A percentile compares a stretch with the other conserved stretches of the same genome.
phyloP scores from a whole-genome alignment of 2,329 filamentous ascomycete genomes.

The Claviceps humidiphila region DNA sequence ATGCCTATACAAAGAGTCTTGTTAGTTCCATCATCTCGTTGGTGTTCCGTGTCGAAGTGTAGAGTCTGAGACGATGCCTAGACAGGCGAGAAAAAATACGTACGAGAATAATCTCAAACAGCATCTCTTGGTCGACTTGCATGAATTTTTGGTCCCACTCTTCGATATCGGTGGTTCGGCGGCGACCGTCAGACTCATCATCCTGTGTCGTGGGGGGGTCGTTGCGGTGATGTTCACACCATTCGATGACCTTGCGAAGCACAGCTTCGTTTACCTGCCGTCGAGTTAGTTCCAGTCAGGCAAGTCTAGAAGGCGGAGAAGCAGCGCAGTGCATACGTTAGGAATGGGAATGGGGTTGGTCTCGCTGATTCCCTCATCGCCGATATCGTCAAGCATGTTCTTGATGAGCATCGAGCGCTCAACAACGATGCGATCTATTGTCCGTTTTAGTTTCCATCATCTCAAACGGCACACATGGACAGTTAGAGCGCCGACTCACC shows the following conservation, averaged over 20 bases:
- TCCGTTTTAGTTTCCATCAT: background rate
- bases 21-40: background rate
- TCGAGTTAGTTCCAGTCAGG: background rate
- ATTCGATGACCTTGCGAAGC: constrained; percentile 91
- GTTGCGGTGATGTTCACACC: constrained; percentile 89
- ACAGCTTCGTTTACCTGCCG: constrained; percentile 81
- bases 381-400: constrained; percentile 94
- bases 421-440: constrained; percentile 63
- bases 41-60: background rate
- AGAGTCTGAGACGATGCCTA: background rate
- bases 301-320: background rate
- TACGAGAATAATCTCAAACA: constrained; percentile 97
- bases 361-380: constrained; percentile 41
- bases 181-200: constrained; percentile 84
- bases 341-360: constrained; percentile 72
- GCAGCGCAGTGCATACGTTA: constrained; percentile 42
- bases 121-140: constrained; percentile 99
- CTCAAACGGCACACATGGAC: background rate
- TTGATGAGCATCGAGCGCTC: constrained; percentile 93
- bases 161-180: constrained; percentile 98
- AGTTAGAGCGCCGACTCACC: constrained; percentile 22
- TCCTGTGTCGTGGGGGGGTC: constrained; percentile 74
- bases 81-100: constrained; percentile 19
- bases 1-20: constrained; percentile 45
- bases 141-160: constrained; percentile 99